Percentiles rank a stretch among this genome's conserved stretches.
Conservation (phyloP, 1,284 basidiomycete genomes). For the Hypsizygus ulmarius region DNA sequence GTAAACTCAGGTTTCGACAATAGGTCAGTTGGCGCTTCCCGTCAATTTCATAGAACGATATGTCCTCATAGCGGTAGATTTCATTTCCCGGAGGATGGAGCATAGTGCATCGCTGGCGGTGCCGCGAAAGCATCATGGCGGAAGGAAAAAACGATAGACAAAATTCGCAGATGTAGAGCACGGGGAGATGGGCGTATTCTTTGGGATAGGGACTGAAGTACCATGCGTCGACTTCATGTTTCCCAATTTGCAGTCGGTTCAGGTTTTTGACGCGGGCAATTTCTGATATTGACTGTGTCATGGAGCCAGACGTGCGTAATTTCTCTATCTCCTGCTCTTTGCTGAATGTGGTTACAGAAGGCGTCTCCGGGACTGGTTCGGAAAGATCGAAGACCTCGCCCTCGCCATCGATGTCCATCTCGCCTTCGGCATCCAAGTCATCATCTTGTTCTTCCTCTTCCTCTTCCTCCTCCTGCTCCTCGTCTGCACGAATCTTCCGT, state of each 20-base stretch:
- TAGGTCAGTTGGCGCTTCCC: slow-evolving; percentile 94
- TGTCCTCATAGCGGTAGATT: slow-evolving; percentile 95
- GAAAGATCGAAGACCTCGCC: slow-evolving; percentile 56
- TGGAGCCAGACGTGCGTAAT: slow-evolving; percentile 93
- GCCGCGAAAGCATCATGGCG: slow-evolving; percentile 84
- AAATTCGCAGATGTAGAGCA: slow-evolving; percentile 98
- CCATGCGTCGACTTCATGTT: slow-evolving; percentile 97
- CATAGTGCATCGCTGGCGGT: slow-evolving; percentile 89
- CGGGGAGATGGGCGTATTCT: slow-evolving; percentile 94
- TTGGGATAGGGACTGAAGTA: slow-evolving; percentile 99
- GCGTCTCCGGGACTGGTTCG: slow-evolving; percentile 41
- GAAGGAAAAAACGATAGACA: slow-evolving; percentile 91
- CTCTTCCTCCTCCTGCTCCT: slow-evolving; percentile 62
- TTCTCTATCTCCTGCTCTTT: slow-evolving; percentile 99
- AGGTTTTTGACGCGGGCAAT: slow-evolving; percentile 98
- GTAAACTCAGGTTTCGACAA: slow-evolving; percentile 95
- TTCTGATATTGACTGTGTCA: slow-evolving; percentile 98
- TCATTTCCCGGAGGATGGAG: slow-evolving; percentile 99
- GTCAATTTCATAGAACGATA: slow-evolving; percentile 98
- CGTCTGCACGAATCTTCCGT: slow-evolving; percentile 59
- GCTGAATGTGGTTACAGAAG: slow-evolving; percentile 65
- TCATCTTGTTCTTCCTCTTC: slow-evolving; percentile 53
- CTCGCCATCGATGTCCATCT: slow-evolving; percentile 44
- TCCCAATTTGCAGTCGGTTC: slow-evolving; percentile 94
- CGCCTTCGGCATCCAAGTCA: slow-evolving; percentile 50